phyloP scores from a whole-genome alignment of 2,329 filamentous ascomycete genomes.

The Plenodomus biglobosus region DNA sequence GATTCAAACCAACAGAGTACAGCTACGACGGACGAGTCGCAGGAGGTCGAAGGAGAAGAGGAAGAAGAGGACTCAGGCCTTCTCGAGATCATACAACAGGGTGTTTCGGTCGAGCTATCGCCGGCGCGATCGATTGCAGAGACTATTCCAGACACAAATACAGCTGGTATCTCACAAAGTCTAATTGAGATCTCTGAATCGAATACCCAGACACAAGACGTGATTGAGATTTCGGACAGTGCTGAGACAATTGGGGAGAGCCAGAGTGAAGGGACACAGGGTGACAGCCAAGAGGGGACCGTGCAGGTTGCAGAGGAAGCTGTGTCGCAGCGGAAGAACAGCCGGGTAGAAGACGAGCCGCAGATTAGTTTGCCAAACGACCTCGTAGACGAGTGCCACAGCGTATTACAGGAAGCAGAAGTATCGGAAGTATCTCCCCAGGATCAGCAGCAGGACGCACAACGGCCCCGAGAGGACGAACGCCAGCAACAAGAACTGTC shows the following conservation, averaged over 20 bases:
- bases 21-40: conserved; percentile 3
- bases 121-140: conserved; percentile 31
- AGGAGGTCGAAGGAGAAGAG: conserved; percentile 5
- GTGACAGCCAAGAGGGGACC: background rate
- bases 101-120: conserved; percentile 12
- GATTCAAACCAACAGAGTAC: conserved; percentile 9
- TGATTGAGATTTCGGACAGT: conserved; percentile 5
- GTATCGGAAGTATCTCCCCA: background rate
- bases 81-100: conserved; percentile 15
- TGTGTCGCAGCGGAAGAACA: background rate
- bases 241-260: conserved; percentile 5
- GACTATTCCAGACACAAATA: conserved; percentile 24
- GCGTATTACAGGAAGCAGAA: too few relatives aligned
- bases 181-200: background rate
- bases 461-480: too few relatives aligned
- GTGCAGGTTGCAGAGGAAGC: background rate
- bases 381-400: too few relatives aligned
- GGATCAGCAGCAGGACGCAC: background rate
- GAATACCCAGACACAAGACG: conserved; percentile 3
- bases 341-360: too few relatives aligned
- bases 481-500: too few relatives aligned
- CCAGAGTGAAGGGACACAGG: conserved; percentile 2
- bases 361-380: too few relatives aligned
- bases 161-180: background rate
- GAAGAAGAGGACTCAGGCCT: conserved; percentile 10